Conservation (phyloP, 345 rosid species). For the Hypericum androsaemum region DNA sequence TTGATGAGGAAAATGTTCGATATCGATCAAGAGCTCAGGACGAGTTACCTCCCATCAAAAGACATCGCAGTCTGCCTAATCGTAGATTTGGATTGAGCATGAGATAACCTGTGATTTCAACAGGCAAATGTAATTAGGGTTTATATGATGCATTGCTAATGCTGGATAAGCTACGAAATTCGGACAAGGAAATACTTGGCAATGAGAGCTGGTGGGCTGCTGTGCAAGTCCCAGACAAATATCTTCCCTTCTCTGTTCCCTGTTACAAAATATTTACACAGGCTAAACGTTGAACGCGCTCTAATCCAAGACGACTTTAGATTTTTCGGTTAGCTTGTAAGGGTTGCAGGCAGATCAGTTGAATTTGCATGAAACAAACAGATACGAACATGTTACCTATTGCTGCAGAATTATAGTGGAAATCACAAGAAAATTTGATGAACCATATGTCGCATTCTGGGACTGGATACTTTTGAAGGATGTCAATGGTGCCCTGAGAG, state of each 20-base stretch:
- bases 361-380: neutral
- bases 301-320: neutral
- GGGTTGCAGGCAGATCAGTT: neutral
- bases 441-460: constrained; percentile 96
- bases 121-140: neutral
- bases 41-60: constrained; percentile 62
- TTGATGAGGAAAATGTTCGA: too few species aligned
- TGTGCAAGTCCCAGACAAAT: constrained; percentile 86
- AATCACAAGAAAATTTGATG: constrained; percentile 89
- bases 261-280: constrained; percentile 18
- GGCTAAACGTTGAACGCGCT: neutral
- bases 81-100: constrained; percentile 62
- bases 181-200: constrained; percentile 38
- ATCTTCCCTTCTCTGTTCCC: constrained; percentile 97
- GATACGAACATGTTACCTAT: constrained; percentile 42
- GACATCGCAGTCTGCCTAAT: constrained; percentile 97
- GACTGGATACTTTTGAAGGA: constrained; percentile 82
- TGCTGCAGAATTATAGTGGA: constrained; percentile 60
- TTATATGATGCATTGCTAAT: neutral
- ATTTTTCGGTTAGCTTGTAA: too few species aligned
- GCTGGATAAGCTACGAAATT: neutral
- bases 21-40: too few species aligned
- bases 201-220: constrained; percentile 88
- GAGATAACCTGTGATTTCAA: constrained; percentile 45
- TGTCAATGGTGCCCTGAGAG: constrained; percentile 71